Base-by-base conservation (phyloP, 2,329 filamentous ascomycete genomes). In the Myriosclerotinia curreyana region DNA sequence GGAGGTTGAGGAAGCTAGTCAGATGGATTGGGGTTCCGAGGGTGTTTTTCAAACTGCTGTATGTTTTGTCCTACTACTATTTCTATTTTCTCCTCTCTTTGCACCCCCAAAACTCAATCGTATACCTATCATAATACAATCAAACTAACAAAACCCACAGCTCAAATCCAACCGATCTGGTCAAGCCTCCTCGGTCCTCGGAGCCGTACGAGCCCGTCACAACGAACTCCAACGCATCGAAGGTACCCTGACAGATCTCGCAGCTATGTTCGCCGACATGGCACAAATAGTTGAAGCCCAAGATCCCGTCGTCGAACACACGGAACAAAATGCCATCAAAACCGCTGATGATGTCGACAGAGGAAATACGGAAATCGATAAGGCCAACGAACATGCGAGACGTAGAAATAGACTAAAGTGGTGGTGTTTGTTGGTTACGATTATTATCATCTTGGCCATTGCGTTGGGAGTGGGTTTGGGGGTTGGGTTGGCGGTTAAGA, bases 201-300 rank as follows among this genome's bases (percentile, higher is more conserved):
- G 89, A 68, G 88, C 89, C 68, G 91, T 94, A 48, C 88, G 89
- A 69, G 90, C 89, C 46, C 89, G 91, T 64, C 91, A 94, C 80
- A 91, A 90, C 74, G 91, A 94, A 77, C 87, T 94, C 68, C 85
- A 91, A 78, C 86, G 85, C 76, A 94, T 95, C 70, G 90, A 94
- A 77, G 82, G 84, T 74, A 92, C 89, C 7, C 82, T 94, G 68
- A 79, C 80, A 44, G 88, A 94, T 75, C 83, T 94, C 50, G 82
- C 85, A 34, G 75, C 82, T 55, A 82, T 94, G 71, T 92, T 92
- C 79, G 80, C 87, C 69, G 86, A 93, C 72, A 85, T 95, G 67
- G 88, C 89, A 65, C 85, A 89, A 70, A 80, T 89, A 66, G 86
- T 94, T 65, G 84, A 91, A 70, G 82, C 87, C 71, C 90, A 94